Conservation (phyloP, 2,329 filamentous ascomycete genomes). For the Fusarium continuum region DNA sequence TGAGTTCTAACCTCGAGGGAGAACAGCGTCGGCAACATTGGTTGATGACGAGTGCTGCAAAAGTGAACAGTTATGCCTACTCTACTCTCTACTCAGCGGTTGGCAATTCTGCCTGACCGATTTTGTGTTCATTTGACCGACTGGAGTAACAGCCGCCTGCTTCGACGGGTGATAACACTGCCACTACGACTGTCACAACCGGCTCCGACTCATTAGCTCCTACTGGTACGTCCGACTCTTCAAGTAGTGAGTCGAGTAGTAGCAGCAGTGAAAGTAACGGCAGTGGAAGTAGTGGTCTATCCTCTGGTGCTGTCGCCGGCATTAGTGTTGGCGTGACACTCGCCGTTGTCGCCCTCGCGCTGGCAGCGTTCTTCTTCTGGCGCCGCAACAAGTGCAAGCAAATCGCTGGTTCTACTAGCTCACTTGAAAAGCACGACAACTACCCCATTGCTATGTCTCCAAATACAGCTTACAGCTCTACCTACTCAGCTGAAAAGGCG, state of each 20-base stretch:
- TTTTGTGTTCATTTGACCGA: neutral
- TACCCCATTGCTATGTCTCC: neutral
- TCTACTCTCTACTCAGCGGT: slow-evolving; percentile 44
- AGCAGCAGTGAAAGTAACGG: neutral
- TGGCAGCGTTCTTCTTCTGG: slow-evolving; percentile 23
- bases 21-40: slow-evolving; percentile 47
- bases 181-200: neutral
- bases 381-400: slow-evolving; percentile 15
- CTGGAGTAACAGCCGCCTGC: neutral
- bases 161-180: neutral
- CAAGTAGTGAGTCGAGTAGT: neutral
- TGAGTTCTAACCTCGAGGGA: slow-evolving; percentile 41
- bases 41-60: slow-evolving; percentile 46
- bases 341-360: slow-evolving; percentile 1
- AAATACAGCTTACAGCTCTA: neutral
- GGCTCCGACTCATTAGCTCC: neutral
- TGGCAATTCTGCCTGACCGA: rapidly evolving
- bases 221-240: neutral
- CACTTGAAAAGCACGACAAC: neutral
- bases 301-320: slow-evolving; percentile 12
- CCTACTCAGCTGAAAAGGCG: neutral
- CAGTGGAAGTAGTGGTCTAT: neutral
- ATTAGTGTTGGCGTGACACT: slow-evolving; percentile 12
- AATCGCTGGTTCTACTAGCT: neutral
- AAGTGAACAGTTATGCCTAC: slow-evolving; percentile 47